A percentile compares a stretch with the other conserved stretches of the same genome.
These are phyloP conservation scores for Citrullus mucosospermus DNA, from an alignment of 306 rosid species.

Conservation along the genomic window DNA sequence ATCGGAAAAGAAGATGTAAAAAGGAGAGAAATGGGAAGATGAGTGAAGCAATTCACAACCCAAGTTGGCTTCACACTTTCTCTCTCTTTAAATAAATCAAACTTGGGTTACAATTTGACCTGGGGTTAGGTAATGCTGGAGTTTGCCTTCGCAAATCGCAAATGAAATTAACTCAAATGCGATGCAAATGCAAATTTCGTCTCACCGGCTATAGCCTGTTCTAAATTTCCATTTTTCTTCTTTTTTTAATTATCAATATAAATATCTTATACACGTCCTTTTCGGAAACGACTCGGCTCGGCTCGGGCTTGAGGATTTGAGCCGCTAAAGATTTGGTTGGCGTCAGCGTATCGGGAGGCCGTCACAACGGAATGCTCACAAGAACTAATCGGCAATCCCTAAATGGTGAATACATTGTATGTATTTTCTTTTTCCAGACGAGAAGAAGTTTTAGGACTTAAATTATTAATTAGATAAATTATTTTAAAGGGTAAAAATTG, in stretches of 20 bases:
- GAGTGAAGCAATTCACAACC: not conserved
- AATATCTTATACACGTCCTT: not conserved
- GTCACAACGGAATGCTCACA: not conserved
- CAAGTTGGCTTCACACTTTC: not conserved
- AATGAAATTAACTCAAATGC: constrained; percentile 8
- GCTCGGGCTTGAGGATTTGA: not conserved
- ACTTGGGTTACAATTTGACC: constrained; percentile 11
- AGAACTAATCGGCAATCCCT: not conserved
- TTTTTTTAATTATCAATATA: not conserved
- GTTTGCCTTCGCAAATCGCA: not conserved
- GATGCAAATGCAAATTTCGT: not conserved
- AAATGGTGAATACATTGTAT: not conserved
- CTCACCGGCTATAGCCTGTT: not conserved
- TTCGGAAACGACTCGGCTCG: not conserved
- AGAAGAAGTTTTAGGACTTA: not conserved
- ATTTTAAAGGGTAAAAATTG: no score
- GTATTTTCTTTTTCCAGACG: not conserved
- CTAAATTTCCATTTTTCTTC: not conserved
- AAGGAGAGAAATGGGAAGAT: not conserved
- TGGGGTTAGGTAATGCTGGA: constrained; percentile 10
- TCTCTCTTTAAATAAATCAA: constrained; percentile 13
- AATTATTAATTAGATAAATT: no score
- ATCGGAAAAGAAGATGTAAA: not conserved
- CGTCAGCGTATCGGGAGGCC: not conserved
- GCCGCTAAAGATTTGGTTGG: not conserved